Conservation (phyloP, 805 yeast genomes). For the Yamadazyma ubonensis region DNA sequence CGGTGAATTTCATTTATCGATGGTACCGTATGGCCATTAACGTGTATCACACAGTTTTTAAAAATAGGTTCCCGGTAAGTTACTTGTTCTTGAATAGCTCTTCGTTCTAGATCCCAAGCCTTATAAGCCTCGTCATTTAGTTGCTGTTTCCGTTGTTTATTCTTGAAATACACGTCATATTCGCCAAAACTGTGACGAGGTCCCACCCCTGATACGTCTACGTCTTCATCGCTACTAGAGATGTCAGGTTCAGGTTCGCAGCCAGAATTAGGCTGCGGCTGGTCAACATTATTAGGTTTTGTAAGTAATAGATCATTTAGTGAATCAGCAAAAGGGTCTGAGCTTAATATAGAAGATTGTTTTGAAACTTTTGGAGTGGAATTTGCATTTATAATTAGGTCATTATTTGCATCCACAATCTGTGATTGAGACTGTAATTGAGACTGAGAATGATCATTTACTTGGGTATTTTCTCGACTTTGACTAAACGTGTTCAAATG, state of each 20-base stretch:
- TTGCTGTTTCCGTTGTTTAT: slow-evolving; percentile 64
- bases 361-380: slow-evolving; percentile 2
- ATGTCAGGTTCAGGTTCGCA: slow-evolving; percentile 1
- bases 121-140: slow-evolving; percentile 50
- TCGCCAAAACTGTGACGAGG: slow-evolving; percentile 57
- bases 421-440: neutral
- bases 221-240: slow-evolving; percentile 2
- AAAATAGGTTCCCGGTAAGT: slow-evolving; percentile 45
- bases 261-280: neutral
- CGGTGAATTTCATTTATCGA: slow-evolving; percentile 71
- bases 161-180: slow-evolving; percentile 59
- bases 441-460: neutral
- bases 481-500: slow-evolving; percentile 19
- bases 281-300: slow-evolving; percentile 6
- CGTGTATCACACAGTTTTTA: slow-evolving; percentile 61
- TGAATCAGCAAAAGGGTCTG: slow-evolving; percentile 17
- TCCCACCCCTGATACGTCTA: slow-evolving; percentile 4
- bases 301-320: slow-evolving; percentile 8
- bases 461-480: slow-evolving; percentile 13
- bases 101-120: slow-evolving; percentile 47
- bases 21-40: slow-evolving; percentile 89
- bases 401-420: neutral
- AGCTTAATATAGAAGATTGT: slow-evolving; percentile 3
- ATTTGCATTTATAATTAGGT: neutral
- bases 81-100: slow-evolving; percentile 19